phyloP scores from a whole-genome alignment of 2,329 filamentous ascomycete species.

The Claviceps capensis region DNA sequence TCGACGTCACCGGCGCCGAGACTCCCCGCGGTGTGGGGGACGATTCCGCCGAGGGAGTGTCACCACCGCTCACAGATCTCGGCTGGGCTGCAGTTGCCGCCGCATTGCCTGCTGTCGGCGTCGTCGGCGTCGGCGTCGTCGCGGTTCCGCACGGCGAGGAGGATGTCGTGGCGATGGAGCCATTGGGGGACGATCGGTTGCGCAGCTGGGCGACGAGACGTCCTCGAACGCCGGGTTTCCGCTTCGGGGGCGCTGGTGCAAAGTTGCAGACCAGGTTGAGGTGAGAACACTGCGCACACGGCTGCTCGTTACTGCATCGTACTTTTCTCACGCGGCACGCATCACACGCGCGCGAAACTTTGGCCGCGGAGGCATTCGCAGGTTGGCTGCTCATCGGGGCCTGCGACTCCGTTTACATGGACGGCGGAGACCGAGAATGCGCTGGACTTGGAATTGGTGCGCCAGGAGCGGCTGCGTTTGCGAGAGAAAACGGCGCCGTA shows the following conservation, averaged over 20 bases:
- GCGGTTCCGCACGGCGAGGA: neutral
- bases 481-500: neutral
- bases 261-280: conserved; percentile 21
- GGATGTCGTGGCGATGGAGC: neutral
- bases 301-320: conserved; percentile 20
- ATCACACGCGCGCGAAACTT: conserved; percentile 20
- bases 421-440: neutral
- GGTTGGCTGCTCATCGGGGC: conserved; percentile 6
- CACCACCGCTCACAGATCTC: conserved; percentile 2
- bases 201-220: conserved; percentile 23
- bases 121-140: too few species aligned
- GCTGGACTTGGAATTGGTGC: neutral
- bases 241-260: conserved; percentile 18
- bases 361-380: conserved; percentile 3
- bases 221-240: conserved; percentile 21
- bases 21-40: conserved; percentile 1
- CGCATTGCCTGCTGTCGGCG: too few species aligned
- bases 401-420: neutral
- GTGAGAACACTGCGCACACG: conserved; percentile 23
- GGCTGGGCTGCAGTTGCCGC: neutral
- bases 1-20: conserved; percentile 10
- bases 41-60: conserved; percentile 7
- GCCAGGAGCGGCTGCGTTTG: neutral
- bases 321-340: conserved; percentile 26
- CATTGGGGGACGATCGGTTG: conserved; percentile 9